Base-by-base conservation (phyloP, 2,329 filamentous ascomycete species). In the Exophiala viscosa region DNA sequence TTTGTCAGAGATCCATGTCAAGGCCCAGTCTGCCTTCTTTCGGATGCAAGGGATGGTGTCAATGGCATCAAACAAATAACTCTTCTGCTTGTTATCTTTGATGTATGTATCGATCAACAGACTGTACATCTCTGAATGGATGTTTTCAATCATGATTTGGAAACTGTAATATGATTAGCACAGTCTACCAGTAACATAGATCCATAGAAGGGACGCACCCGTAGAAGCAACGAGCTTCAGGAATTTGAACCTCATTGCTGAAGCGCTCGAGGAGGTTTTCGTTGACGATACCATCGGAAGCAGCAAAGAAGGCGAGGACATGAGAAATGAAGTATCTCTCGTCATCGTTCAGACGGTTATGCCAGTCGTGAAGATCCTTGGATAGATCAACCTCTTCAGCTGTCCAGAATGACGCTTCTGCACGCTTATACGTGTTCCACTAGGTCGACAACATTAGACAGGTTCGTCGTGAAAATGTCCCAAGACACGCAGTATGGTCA, bases 371-470 rank as follows among this genome's bases (percentile, higher is more conserved):
- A 54, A 97, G 81, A 73, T 99, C 93, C 79, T 99, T 99, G 67
- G 92, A 97, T 46, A 99, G 84, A 75, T 99, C 93, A 65, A 99
- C 97, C 80, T 99, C 93, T 74, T 99, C 93, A 47, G 93, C 93
- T 38, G 93, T 99, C 93, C 93, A 99, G 86, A 99, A 99, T 39
- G 93, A 97, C 48, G 93, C 93, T 74, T 99, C 92, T 62, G 91
- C 91, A 79, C 97, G 97, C 85, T 99, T 99, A 84, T 99, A 99
- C 92, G 97, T 97, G 75, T 97, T 92, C 93, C 93, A 99, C 55
- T 58, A 23, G 5, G 11, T 42, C 17, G 23, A 28, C 23, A 28
- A 38, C 42, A 33, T 14, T 15, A 45, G 74, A 96, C 95, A 91
- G 96, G 65, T 70, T 61, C 57, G 48, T 48, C 39, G 17, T 45